phyloP scores from a whole-genome alignment of 148 eudicot species.

The Euryodendron excelsum region DNA sequence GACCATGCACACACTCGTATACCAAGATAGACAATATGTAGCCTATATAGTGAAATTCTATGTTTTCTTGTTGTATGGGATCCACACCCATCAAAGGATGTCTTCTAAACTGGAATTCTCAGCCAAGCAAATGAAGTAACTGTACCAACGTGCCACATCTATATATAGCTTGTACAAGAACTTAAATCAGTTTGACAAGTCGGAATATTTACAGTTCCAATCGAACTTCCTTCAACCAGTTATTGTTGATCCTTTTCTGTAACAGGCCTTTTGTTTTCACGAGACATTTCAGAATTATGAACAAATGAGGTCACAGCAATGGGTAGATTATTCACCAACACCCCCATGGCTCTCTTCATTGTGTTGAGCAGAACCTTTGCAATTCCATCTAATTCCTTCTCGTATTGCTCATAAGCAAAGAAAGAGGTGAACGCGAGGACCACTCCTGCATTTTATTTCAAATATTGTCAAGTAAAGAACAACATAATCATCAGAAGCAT shows the following conservation, averaged over 20 bases:
- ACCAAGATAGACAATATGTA: no score
- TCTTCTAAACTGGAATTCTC: no score
- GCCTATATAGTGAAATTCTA: no score
- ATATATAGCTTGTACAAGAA: conserved; percentile 6
- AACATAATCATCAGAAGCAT: not conserved
- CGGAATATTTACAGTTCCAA: conserved; percentile 3
- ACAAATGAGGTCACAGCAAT: conserved; percentile 16
- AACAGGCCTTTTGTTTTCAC: conserved; percentile 10
- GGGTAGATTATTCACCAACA: conserved; percentile 23
- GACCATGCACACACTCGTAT: no score
- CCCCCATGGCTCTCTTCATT: conserved; percentile 12
- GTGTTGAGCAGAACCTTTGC: conserved; percentile 13
- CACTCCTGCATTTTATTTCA: conserved; percentile 50
- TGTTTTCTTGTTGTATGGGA: no score
- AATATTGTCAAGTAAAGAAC: not conserved
- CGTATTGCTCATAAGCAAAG: conserved; percentile 87
- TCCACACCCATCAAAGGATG: no score
- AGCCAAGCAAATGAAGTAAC: no score
- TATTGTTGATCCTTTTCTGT: conserved; percentile 11
- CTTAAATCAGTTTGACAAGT: not conserved
- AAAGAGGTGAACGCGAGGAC: conserved; percentile 63
- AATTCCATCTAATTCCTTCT: conserved; percentile 52
- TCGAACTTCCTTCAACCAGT: not conserved
- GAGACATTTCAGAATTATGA: not conserved
- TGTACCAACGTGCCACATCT: not conserved